Base-by-base conservation (phyloP, 441 rosid genomes). In the Codiaeum variegatum region DNA sequence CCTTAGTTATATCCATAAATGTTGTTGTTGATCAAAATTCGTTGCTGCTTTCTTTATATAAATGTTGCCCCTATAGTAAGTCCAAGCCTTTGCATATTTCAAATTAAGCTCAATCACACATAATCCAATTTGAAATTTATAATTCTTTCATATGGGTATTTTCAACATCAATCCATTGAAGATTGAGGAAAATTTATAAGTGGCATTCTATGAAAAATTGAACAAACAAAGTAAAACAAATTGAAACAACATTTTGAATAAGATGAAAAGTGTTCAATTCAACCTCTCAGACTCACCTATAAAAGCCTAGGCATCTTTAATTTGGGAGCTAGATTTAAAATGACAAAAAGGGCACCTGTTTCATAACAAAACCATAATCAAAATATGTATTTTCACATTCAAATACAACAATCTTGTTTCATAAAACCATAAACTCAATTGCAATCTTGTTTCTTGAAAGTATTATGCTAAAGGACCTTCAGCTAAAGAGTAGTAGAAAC, bases 301-400 rank as follows among this genome's bases (percentile, higher is more conserved):
- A 96, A 84, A 62, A 96, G 95, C 46, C 98, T 98, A 79, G 93
- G 98, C 94, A 91, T 85, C 91, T 91, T 93, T 88, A 95, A 83
- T 80, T 91, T 93, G 76, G 99, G 99, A 74, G 97, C 73, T 40
- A 69, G 82, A 73, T 82, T 88, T 71, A 94, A 83, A 80, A 96
- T 80, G 26, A 96, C 98, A 75, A 93, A 79, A 52, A 91, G 91
- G 2, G 99, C 98, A 81, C 99, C 99, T 93, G 84, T 78, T 44
- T 67, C 74, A 79, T 49, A 32, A 81, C 58, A 40, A 40, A 40
- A 40, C 12, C 44, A 40, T 40, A 40, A 4, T 40, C 44, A 40
- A 40, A 40, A 40, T 4, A 40, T 40, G 19, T 49, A 49, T 16
- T 49, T 49, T 49, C 6, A 49, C 16, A 16, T 6, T 49, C 55